Evolutionary conservation across 2,329 filamentous ascomycete genomes (phyloP), one percentile per base, ranked within the genome.

Genomic region (Aspergillus intermedius): DNA sequence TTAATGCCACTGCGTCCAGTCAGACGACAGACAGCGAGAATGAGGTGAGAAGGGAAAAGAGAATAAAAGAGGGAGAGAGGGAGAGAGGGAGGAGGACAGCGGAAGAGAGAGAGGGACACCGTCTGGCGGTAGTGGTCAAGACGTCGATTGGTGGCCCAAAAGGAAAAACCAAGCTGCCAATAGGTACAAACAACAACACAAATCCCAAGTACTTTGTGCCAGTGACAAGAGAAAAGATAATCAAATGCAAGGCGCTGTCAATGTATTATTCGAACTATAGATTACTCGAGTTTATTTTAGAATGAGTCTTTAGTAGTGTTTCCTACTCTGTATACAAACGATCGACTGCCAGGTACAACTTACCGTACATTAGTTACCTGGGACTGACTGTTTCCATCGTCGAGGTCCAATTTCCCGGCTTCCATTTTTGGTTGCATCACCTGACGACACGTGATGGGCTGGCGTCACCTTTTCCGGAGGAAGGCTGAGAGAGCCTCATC

Each of bases 391-490:
- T 30, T 30, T 30, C 25, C 10, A 30, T 30, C 25, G 10, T 42
- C 39, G 5, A 42, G 39, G 39, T 19, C 19, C 39, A 23, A 37
- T 37, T 37, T 25, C 43, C 39, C 45, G 34, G 45, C 48, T 48
- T 22, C 49, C 35, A 42, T 43, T 46, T 44, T 44, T 30, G 40
- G 49, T 15, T 34, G 13, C 23, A 23, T 48, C 46, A 48, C 7
- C 39, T 49, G 49, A 42, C 22, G 17, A 19, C 50, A 52, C 50
- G 44, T 52, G 50, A 46, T n/a, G 2, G 42, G 45, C 46, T 53
- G 52, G 56, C 41, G 32, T 43, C 39, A 51, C 56, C 54, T 10
- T 21, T 19, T 15, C 34, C 25, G 25, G 25, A 28, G 25, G 9
- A 30, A 30, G 25, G 25, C 25, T 30, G 25, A 30, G 25, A 15